A percentile compares a stretch with the other conserved stretches of the same genome.
Conservation (phyloP, 768 basidiomycete species). For the Pleurotus djamor region DNA sequence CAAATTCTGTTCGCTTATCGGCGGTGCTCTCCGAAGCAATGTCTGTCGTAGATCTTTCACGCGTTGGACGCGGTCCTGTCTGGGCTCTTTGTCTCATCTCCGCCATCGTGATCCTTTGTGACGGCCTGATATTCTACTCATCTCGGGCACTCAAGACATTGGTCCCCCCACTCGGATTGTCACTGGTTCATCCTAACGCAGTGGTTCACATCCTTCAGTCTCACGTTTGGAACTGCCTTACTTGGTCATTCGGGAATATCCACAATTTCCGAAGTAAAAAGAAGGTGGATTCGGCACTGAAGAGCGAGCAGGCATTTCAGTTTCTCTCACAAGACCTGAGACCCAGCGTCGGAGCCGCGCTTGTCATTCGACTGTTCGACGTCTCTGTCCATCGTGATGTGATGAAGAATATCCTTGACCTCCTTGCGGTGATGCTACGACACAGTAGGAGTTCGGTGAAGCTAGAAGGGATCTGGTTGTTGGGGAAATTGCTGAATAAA, state of each 20-base stretch:
- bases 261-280: slow-evolving; percentile 10
- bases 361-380: slow-evolving; percentile 37
- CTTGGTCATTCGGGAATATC: slow-evolving; percentile 54
- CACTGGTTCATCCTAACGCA: slow-evolving; percentile 26
- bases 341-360: slow-evolving; percentile 37
- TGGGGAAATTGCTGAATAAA: slow-evolving; percentile 27
- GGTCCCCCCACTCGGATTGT: slow-evolving; percentile 28
- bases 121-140: slow-evolving; percentile 39
- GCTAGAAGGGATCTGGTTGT: slow-evolving; percentile 29
- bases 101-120: slow-evolving; percentile 46
- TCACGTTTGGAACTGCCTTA: slow-evolving; percentile 49
- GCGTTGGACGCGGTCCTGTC: slow-evolving; percentile 25
- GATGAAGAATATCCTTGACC: slow-evolving; percentile 29
- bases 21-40: slow-evolving; percentile 25
- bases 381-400: slow-evolving; percentile 10
- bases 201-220: slow-evolving; percentile 35
- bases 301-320: slow-evolving; percentile 31
- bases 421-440: slow-evolving; percentile 36
- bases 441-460: slow-evolving; percentile 19
- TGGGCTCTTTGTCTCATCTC: slow-evolving; percentile 45
- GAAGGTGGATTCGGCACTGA: slow-evolving; percentile 13
- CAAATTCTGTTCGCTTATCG: slow-evolving; percentile 1
- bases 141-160: slow-evolving; percentile 33
- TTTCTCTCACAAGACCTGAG: slow-evolving; percentile 46
- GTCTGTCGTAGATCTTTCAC: slow-evolving; percentile 14